Evolutionary conservation across 1,284 basidiomycete species (phyloP), one percentile per base, ranked within the genome.

Genomic region (Coniophora puteana): DNA sequence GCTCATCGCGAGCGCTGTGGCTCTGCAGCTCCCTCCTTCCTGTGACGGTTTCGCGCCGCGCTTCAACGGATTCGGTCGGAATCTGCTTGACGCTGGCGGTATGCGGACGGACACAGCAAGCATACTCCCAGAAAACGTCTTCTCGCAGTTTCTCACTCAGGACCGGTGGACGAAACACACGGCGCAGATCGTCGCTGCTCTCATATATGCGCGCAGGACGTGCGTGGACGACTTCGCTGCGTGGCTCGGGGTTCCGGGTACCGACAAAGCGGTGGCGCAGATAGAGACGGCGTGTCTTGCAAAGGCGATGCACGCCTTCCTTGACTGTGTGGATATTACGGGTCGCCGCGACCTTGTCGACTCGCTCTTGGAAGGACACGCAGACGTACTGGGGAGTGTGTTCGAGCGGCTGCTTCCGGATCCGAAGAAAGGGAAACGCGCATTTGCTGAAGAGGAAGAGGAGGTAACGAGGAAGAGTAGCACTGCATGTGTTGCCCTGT

Each of bases 1-100:
- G 11, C 54, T 81, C 47, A 67, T 81, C 20, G 69, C 74, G 4
- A 51, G 53, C 4, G 60, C 65, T 1, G 39, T 78, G 1, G 51
- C 62, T 17, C 63, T 66, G 1, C 62, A 55, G 5, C 52, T 78
- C 4, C 76, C 76, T 2, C 46, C 61, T 6, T 67, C 68, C n/a
- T 47, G 69, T 29, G 62, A 71, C 31, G 73, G 75, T 11, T 45
- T 45, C 16, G 41, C 31, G 40, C 22, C 27, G 5, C 8, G 5
- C 24, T 25, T 17, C 21, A 14, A 27, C 8, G 26, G n/a, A 37
- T 6, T 30, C 20, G 28, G 23, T 12, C 22, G 40, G 14, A 27
- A 27, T 17, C 45, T 38, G 8, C 39, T 54, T 8, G 46, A 50
- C 14, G 36, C 45, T 1, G n/a, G n/a, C n/a, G n/a, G n/a, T n/a